These are phyloP conservation scores for Przewalskia tangutica DNA, from an alignment of 257 asterid species.

Conservation along the genomic window DNA sequence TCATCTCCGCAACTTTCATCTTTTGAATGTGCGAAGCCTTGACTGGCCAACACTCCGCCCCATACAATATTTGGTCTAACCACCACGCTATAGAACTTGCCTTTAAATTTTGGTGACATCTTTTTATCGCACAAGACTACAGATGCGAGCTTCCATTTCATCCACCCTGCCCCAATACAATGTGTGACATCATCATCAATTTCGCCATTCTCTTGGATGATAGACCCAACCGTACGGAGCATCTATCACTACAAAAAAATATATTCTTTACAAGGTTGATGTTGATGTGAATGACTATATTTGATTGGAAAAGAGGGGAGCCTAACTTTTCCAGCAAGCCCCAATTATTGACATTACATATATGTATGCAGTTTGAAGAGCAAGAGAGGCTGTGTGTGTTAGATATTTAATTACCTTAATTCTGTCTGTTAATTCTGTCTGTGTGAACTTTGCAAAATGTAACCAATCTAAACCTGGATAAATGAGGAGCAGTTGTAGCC, in stretches of 20 bases:
- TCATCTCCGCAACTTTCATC: too few relatives aligned
- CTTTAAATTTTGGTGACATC: too few relatives aligned
- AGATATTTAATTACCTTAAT: background rate
- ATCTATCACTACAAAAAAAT: background rate
- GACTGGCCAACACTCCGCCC: too few relatives aligned
- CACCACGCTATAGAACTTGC: too few relatives aligned
- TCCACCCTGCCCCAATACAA: too few relatives aligned
- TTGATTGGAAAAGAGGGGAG: background rate
- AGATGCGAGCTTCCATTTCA: too few relatives aligned
- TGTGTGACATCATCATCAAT: too few relatives aligned
- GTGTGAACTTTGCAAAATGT: background rate
- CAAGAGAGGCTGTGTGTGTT: background rate
- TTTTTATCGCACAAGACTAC: too few relatives aligned
- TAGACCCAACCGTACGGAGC: too few relatives aligned
- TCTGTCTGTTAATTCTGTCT: background rate
- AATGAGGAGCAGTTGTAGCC: background rate
- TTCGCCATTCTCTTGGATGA: too few relatives aligned
- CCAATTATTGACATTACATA: background rate
- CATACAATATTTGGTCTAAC: too few relatives aligned
- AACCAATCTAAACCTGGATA: background rate
- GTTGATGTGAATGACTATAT: background rate
- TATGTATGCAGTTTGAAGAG: background rate
- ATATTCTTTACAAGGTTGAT: background rate
- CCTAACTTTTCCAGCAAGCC: background rate
- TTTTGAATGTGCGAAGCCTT: too few relatives aligned